These are phyloP conservation scores for Staphylotrichum longicolle DNA, from an alignment of 495 filamentous ascomycete species.

Conservation along the genomic window DNA sequence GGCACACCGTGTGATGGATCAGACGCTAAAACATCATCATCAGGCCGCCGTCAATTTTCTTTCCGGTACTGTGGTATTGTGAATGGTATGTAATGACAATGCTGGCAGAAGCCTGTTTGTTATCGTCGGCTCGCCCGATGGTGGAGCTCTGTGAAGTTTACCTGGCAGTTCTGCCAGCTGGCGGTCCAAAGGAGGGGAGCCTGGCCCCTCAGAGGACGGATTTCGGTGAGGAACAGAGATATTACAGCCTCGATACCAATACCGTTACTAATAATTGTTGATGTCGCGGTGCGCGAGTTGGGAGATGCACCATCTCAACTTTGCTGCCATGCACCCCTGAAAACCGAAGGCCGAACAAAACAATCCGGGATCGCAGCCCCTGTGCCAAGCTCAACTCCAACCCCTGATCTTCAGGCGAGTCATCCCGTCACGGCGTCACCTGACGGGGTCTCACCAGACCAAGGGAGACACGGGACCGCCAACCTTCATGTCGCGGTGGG, in stretches of 20 bases:
- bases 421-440: not conserved
- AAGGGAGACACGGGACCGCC: not conserved
- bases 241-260: not conserved
- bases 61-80: no score
- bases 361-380: not conserved
- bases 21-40: no score
- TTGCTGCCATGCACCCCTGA: not conserved
- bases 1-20: no score
- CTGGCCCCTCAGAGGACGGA: not conserved
- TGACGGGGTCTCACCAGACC: not conserved
- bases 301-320: no score
- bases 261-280: no score
- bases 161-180: not conserved
- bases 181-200: not conserved
- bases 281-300: no score
- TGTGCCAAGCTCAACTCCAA: constrained; percentile 2
- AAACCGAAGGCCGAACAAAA: not conserved
- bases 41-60: no score
- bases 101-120: not conserved
- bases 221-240: not conserved
- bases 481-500: not conserved
- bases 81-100: not conserved
- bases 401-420: not conserved
- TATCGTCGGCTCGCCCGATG: not conserved
- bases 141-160: not conserved